These are phyloP conservation scores for Solanum pinnatisectum DNA, from an alignment of 257 asterid species.

Conservation along the genomic window DNA sequence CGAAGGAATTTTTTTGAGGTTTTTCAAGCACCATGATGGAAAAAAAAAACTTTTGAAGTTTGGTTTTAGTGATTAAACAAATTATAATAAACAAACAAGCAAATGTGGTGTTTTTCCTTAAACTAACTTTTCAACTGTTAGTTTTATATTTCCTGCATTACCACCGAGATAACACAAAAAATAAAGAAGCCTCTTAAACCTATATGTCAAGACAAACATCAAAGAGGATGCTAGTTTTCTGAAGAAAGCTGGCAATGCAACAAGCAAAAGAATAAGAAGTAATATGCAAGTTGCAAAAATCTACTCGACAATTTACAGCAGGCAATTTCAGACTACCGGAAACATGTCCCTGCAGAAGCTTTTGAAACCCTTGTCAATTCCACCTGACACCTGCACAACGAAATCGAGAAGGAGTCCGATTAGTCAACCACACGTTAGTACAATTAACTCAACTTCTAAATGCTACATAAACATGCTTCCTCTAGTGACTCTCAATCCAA, in stretches of 20 bases:
- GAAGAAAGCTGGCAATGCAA: background rate
- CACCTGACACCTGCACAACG: slow-evolving; percentile 27
- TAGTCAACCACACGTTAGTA: background rate
- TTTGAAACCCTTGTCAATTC: slow-evolving; percentile 36
- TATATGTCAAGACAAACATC: background rate
- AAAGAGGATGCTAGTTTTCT: background rate
- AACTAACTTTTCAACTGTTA: background rate
- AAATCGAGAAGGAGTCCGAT: background rate
- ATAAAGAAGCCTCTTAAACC: background rate
- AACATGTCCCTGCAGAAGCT: slow-evolving; percentile 59
- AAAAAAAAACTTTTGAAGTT: background rate
- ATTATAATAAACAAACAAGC: background rate
- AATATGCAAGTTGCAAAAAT: background rate
- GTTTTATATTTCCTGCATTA: background rate
- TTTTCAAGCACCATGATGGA: background rate
- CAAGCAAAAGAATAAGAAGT: background rate
- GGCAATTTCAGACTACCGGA: slow-evolving; percentile 27
- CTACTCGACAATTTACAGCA: background rate
- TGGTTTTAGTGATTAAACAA: background rate
- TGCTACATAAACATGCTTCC: background rate
- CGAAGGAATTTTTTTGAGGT: background rate
- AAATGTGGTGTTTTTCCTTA: background rate
- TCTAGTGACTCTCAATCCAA: background rate
- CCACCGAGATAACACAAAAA: background rate
- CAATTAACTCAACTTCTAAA: background rate